phyloP scores from a whole-genome alignment of 2,329 filamentous ascomycete genomes.

The Amauroascus niger region DNA sequence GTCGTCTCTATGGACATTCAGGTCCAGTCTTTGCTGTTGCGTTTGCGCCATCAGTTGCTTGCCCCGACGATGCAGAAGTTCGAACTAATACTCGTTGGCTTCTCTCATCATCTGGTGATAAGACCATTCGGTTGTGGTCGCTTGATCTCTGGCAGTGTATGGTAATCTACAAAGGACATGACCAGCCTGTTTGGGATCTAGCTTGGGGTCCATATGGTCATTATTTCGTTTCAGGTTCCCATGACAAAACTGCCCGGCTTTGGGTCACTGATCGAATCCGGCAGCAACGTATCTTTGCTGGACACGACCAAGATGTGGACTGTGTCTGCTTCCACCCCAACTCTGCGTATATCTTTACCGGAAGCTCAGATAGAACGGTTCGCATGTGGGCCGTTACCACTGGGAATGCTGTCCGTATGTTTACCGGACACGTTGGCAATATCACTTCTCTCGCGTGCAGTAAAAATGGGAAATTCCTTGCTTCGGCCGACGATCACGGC shows the following conservation, averaged over 20 bases:
- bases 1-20: conserved; percentile 73
- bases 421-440: conserved; percentile 81
- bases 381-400: conserved; percentile 95
- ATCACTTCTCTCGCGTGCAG: conserved; percentile 77
- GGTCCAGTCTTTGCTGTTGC: conserved; percentile 81
- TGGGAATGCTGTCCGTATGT: conserved; percentile 78
- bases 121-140: conserved; percentile 84
- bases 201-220: conserved; percentile 88
- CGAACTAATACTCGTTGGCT: conserved; percentile 62
- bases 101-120: conserved; percentile 78
- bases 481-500: conserved; percentile 77
- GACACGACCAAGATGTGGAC: conserved; percentile 89
- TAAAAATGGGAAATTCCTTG: conserved; percentile 80
- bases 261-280: conserved; percentile 92
- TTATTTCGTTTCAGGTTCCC: conserved; percentile 81
- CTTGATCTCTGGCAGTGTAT: conserved; percentile 85
- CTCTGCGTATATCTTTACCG: conserved; percentile 85
- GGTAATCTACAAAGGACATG: conserved; percentile 87
- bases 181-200: conserved; percentile 78
- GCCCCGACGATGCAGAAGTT: conserved; percentile 42
- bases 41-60: conserved; percentile 63
- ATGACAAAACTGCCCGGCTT: conserved; percentile 80
- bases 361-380: conserved; percentile 83
- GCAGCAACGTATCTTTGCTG: conserved; percentile 75
- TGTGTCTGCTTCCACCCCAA: conserved; percentile 91